Conservation (phyloP, 202 grass and related monocot genomes). For the Elaeis oleifera region DNA sequence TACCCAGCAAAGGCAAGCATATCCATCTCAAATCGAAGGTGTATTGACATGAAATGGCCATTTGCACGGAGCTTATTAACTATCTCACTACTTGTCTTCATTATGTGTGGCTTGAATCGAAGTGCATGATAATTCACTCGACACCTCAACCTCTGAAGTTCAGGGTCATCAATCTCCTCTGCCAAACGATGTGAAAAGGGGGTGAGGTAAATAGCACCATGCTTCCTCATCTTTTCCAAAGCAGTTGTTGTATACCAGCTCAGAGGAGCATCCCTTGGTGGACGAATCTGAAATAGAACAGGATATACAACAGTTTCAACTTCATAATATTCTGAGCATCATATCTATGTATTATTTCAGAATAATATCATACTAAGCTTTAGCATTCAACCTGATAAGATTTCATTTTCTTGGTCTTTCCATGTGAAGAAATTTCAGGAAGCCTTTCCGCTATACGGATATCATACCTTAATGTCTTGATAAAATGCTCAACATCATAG, state of each 20-base stretch:
- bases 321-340: neutral
- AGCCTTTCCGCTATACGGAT: constrained; percentile 55
- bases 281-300: constrained; percentile 55
- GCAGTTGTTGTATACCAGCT: constrained; percentile 84
- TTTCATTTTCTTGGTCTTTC: constrained; percentile 84
- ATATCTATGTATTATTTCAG: neutral
- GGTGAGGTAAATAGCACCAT: constrained; percentile 90
- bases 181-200: constrained; percentile 93
- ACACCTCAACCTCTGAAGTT: constrained; percentile 92
- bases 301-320: neutral
- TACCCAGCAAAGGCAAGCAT: constrained; percentile 99
- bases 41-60: constrained; percentile 96
- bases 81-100: constrained; percentile 86
- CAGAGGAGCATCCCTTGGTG: constrained; percentile 90
- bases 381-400: constrained; percentile 50
- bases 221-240: constrained; percentile 78
- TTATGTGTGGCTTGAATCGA: constrained; percentile 84
- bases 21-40: constrained; percentile 97
- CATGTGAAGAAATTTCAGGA: constrained; percentile 52
- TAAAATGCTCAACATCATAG: constrained; percentile 94
- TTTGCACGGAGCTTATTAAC: constrained; percentile 71
- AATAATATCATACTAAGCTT: constrained; percentile 15
- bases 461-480: constrained; percentile 82
- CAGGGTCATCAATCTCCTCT: constrained; percentile 82
- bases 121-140: constrained; percentile 96